Base-by-base conservation (phyloP, 2,329 filamentous ascomycete genomes). In the Aspergillus pseudoterreus region DNA sequence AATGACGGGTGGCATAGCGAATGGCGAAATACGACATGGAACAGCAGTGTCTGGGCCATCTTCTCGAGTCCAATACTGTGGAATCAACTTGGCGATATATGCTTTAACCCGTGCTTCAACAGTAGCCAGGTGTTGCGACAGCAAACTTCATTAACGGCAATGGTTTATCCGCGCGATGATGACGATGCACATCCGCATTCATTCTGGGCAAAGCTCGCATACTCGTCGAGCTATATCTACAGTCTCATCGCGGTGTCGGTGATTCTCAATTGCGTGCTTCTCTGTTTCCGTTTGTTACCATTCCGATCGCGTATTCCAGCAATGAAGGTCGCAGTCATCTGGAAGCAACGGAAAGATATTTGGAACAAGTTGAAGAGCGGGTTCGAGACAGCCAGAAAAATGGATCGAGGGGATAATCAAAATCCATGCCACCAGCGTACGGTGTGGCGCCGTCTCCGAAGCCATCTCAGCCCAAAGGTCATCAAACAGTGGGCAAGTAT, bases 91-190 rank as follows among this genome's bases (percentile, higher is more conserved):
- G 57, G 58, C 11, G 58, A 64, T n/a, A 55, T 65, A 8, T 69
- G 66, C 51, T 67, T 56, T 45, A 65, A 69, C n/a, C 65, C 66
- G 3, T 69, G 66, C 39, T 68, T 69, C 50, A 66, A 66, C 30
- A 54, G 62, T 1, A 61, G 44, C 2, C 65, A 68, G 36, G 53
- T 63, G 9, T 52, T 68, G 9, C 62, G 66, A 10, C 53, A 65
- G 33, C 36, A 49, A 17, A 50, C 49, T 2, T 52, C 56, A 0
- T 51, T 68, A 11, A 45, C 61, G 22, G 60, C 60, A 4, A 45
- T 50, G 35, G 50, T 57, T 2, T 48, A 52, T 11, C 38, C 47
- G 2, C 44, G 42, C 1, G 50, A 58, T 50, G 0, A 48, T 52
- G 10, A 17, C 54, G 1, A 22, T 48, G 2, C 45, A 50, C 15